Conservation (phyloP, 2,329 filamentous ascomycete species). For the Monosporascus sp. region DNA sequence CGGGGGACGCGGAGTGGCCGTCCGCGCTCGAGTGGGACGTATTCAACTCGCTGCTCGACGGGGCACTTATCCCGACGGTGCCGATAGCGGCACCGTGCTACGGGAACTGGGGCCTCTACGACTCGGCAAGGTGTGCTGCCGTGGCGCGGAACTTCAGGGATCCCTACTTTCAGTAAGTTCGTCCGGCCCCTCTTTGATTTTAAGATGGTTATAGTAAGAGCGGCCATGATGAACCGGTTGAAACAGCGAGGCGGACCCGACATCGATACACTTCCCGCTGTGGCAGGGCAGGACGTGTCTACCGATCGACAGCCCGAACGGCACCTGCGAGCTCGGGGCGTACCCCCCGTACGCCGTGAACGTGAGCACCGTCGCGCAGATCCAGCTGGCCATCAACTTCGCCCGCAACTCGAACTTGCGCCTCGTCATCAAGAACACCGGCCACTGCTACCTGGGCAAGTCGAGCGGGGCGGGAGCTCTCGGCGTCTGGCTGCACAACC, state of each 20-base stretch:
- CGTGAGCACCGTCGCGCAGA: neutral
- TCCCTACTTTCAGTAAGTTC: neutral
- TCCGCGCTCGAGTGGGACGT: neutral
- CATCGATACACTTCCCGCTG: neutral
- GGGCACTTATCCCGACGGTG: neutral
- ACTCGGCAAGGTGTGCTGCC: neutral
- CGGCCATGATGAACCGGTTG: too few species aligned
- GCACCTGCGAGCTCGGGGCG: neutral
- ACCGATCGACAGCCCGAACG: neutral
- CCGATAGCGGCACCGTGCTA: neutral
- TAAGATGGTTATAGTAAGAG: neutral
- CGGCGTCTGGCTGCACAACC: conserved; percentile 26
- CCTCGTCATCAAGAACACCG: conserved; percentile 15
- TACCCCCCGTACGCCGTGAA: conserved; percentile 1
- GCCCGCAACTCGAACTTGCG: conserved; percentile 10
- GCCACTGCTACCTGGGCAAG: conserved; percentile 27
- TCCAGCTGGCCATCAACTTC: conserved; percentile 8
- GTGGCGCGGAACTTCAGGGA: neutral
- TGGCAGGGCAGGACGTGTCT: neutral
- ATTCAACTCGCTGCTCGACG: neutral
- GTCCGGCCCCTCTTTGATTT: neutral
- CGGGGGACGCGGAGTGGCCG: neutral
- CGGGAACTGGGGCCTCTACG: neutral
- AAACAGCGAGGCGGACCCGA: neutral
- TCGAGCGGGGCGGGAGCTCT: conserved; percentile 24